These are phyloP conservation scores for Cicer cuneatum DNA, from an alignment of 306 rosid species.

Conservation along the genomic window DNA sequence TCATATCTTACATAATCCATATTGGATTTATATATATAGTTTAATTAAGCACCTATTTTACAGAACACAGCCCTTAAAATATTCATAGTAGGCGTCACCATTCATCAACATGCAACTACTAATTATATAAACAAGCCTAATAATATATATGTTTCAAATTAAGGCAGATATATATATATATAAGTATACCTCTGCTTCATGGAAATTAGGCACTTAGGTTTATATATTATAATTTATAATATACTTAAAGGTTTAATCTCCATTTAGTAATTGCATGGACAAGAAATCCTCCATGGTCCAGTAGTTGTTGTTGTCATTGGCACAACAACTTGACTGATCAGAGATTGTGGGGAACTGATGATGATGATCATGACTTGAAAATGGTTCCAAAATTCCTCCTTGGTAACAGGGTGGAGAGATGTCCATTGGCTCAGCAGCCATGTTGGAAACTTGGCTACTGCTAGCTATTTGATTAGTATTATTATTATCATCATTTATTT, in stretches of 20 bases:
- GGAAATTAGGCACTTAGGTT: constrained; percentile 6
- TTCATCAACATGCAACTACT: neutral
- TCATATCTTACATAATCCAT: constrained; percentile 10
- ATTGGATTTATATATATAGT: neutral
- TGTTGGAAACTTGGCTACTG: constrained; percentile 6
- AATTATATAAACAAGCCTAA: constrained; percentile 20
- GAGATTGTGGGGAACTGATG: constrained; percentile 12
- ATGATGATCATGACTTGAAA: neutral
- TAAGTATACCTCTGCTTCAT: constrained; percentile 8
- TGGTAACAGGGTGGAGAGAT: constrained; percentile 16
- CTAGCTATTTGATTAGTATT: constrained; percentile 3
- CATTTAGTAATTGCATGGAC: constrained; percentile 27
- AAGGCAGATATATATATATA: neutral
- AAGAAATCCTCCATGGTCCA: constrained; percentile 26
- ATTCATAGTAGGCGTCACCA: neutral
- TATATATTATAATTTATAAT: neutral
- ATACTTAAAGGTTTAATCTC: constrained; percentile 7
- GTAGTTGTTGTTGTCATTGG: constrained; percentile 20
- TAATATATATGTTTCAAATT: neutral
- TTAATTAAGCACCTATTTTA: constrained; percentile 2
- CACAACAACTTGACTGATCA: constrained; percentile 15
- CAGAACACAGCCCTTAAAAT: constrained; percentile 12
- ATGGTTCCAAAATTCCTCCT: constrained; percentile 30
- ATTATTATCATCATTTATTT: constrained; percentile 6
- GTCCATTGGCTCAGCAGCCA: constrained; percentile 1